Evolutionary conservation across 495 filamentous ascomycete genomes (phyloP), one percentile per base, ranked within the genome.

Genomic region (Apodospora peruviana): DNA sequence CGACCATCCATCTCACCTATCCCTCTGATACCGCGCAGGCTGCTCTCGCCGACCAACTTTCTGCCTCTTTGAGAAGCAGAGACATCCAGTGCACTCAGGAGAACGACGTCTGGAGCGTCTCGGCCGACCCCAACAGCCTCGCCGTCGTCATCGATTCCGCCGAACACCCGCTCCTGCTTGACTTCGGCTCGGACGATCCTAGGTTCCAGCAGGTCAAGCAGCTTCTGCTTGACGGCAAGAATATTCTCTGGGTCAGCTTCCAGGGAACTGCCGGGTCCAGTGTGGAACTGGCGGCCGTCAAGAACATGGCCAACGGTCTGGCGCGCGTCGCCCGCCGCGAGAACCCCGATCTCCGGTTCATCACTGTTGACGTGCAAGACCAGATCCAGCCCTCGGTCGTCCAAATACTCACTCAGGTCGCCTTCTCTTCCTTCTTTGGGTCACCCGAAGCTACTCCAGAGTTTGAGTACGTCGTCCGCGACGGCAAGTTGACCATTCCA

Each of bases 171-270:
- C 2, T 43, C 17, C 20, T 43, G 19, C 4, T 43, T 7, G 29
- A 55, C 7, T 36, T 43, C 11, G 14, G 10, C 9, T 14, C 20
- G 2, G 38, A 8, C 35, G 22, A 39, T 32, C 14, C 27, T 14
- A 40, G 2, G 3, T 55, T 55, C 20, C 36, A 44, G 10, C 17
- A 19, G 27, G 19, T 50, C 39, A 50, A 51, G 38, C 42, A 46
- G 18, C 14, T 55, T 23, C 32, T 55, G 14, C 38, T 46, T 35
- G 40, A 55, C 11, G 44, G 42, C 4, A 29, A 37, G 16, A 50
- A 46, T 37, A 25, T 55, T n/a, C 25, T 55, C 25, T 55, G 52
- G 52, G 27, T 55, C 48, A 55, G 17, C 17, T 45, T 54, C n/a
- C 41, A 35, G 41, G 12, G 14, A 16, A 2, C 37, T 3, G 47